These are phyloP conservation scores for Boletus vermiculosoides DNA, from an alignment of 768 basidiomycete genomes.

Conservation along the genomic window DNA sequence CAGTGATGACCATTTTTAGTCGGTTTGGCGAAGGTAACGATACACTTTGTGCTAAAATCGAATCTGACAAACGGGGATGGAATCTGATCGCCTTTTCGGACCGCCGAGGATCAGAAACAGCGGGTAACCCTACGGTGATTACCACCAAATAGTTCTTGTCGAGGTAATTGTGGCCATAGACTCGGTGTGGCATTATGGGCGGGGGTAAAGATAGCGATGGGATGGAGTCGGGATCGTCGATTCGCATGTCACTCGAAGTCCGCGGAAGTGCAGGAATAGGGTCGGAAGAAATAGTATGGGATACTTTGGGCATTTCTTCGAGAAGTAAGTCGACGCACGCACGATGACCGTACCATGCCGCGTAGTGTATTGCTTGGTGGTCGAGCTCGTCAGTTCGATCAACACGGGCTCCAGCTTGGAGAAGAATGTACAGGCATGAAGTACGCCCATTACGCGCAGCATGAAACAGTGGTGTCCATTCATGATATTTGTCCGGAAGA, in stretches of 20 bases:
- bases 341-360: conserved; percentile 93
- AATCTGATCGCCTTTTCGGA: conserved; percentile 57
- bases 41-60: conserved; percentile 63
- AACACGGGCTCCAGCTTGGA: conserved; percentile 78
- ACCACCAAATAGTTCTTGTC: conserved; percentile 85
- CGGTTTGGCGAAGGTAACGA: conserved; percentile 70
- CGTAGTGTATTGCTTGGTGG: conserved; percentile 86
- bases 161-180: conserved; percentile 95
- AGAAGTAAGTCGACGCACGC: conserved; percentile 64
- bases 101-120: conserved; percentile 35
- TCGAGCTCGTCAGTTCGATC: conserved; percentile 79
- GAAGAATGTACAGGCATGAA: conserved; percentile 70
- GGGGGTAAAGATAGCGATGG: conserved; percentile 94
- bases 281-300: conserved; percentile 14
- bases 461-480: conserved; percentile 97
- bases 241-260: conserved; percentile 33
- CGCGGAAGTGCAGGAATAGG: conserved; percentile 23
- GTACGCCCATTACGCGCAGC: conserved; percentile 84
- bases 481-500: conserved; percentile 91
- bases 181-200: conserved; percentile 96
- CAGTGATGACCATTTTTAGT: conserved; percentile 93
- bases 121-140: conserved; percentile 68
- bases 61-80: conserved; percentile 70
- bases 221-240: conserved; percentile 86
- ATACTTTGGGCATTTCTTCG: conserved; percentile 30